Evolutionary conservation across 139 green algal genomes (phyloP).

Genomic region (Micractinium conductrix): DNA sequence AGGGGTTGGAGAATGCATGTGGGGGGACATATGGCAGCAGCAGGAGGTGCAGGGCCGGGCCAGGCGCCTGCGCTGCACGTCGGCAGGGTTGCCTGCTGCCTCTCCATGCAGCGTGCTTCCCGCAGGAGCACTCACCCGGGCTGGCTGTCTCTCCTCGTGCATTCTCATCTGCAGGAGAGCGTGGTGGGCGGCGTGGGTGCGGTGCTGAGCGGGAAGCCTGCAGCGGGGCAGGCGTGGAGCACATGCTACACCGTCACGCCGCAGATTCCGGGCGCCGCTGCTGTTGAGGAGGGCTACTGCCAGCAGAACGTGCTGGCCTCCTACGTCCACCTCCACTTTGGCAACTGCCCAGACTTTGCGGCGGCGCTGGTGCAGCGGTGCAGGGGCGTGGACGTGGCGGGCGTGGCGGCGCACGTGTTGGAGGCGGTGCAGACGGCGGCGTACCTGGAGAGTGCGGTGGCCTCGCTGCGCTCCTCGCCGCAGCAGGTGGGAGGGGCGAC

Average conservation of each 20-base stretch:
- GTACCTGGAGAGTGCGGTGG: conserved; percentile 9
- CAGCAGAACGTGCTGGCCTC: conserved; percentile 76
- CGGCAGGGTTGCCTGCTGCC: too few relatives aligned
- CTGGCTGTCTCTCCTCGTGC: background rate
- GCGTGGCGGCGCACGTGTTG: conserved; percentile 16
- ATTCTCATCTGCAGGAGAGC: conserved; percentile 42
- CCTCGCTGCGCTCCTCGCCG: conserved; percentile 16
- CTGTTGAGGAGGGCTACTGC: conserved; percentile 76
- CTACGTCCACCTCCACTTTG: conserved; percentile 91
- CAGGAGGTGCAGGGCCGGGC: too few relatives aligned
- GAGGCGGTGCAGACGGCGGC: conserved; percentile 32
- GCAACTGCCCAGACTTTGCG: conserved; percentile 62
- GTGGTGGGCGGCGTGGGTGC: conserved; percentile 44
- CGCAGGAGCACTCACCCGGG: too few relatives aligned
- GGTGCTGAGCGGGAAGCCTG: background rate
- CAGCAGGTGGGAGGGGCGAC: conserved; percentile 25
- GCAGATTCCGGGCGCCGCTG: conserved; percentile 29
- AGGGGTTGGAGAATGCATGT: background rate
- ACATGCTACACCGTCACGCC: conserved; percentile 43
- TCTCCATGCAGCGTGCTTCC: too few relatives aligned
- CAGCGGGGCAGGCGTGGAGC: conserved; percentile 28
- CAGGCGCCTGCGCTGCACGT: too few relatives aligned
- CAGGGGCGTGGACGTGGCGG: conserved; percentile 61
- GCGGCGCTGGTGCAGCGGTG: conserved; percentile 65
- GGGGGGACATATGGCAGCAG: background rate